Conservation (phyloP, 108 stramenopile genomes). For the Cyclotella baltica region DNA sequence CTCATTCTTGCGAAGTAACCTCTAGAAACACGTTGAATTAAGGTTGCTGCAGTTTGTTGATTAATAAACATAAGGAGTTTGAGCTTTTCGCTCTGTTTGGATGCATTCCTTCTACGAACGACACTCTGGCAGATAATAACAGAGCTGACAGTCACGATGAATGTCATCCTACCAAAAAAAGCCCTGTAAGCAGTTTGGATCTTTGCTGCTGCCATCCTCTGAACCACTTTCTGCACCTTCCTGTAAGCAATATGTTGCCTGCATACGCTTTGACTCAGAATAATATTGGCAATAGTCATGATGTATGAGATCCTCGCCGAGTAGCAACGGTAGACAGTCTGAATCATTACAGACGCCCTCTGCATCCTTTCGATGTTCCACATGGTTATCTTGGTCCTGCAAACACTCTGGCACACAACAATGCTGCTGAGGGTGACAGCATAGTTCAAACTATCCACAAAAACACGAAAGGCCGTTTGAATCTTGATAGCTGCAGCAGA, state of each 20-base stretch:
- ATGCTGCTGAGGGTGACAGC: slow-evolving; percentile 48
- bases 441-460: slow-evolving; percentile 9
- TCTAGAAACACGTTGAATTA: not conserved
- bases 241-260: slow-evolving; percentile 3
- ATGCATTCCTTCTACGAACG: slow-evolving; percentile 15
- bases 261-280: slow-evolving; percentile 5
- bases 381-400: slow-evolving; percentile 43
- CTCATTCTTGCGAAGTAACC: slow-evolving; percentile 1
- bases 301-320: slow-evolving; percentile 22
- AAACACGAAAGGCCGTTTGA: slow-evolving; percentile 23
- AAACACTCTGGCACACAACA: slow-evolving; percentile 68
- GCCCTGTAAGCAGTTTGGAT: not conserved
- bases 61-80: not conserved
- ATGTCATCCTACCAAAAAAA: not conserved
- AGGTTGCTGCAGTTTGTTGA: slow-evolving; percentile 11
- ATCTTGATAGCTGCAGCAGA: slow-evolving; percentile 36
- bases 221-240: not conserved
- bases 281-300: slow-evolving; percentile 16
- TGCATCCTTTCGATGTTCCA: slow-evolving; percentile 8
- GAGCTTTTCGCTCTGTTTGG: not conserved
- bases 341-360: slow-evolving; percentile 48
- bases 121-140: slow-evolving; percentile 14
- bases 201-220: not conserved
- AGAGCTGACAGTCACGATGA: slow-evolving; percentile 5
- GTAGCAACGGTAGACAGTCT: slow-evolving; percentile 19